Evolutionary conservation across 2,329 filamentous ascomycete species (phyloP), one percentile per base, ranked within the genome.

Genomic region (Dactylellina haptotyla): DNA sequence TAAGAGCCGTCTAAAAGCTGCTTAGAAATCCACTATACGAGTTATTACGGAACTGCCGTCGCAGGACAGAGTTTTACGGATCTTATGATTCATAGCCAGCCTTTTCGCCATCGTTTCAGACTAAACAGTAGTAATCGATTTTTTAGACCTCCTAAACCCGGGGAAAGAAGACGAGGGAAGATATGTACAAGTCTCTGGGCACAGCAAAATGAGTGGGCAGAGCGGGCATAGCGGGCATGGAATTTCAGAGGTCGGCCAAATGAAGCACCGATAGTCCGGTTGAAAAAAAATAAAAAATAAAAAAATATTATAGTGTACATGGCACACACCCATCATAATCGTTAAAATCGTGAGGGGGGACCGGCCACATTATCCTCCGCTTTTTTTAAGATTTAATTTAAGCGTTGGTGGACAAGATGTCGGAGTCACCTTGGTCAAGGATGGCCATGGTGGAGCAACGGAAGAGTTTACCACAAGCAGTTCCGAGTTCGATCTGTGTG

Each of bases 381-480:
- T 16, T 26, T 30, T 30, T 34, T 46, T 34, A 34, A 71, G n/a
- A n/a, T n/a, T n/a, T n/a, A n/a, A 77, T 75, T 84, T 89, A 90
- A 80, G 86, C 84, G 81, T 85, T 83, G 84, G 92, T 89, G 84
- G 86, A 89, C 80, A 99, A 88, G 84, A 99, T 99, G 84, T 99
- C 95, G 79, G 92, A 97, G 89, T 98, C 91, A 89, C 94, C 95
- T 82, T 93, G 93, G 84, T 99, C 95, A 79, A 98, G 86, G 82
- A 98, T 90, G 80, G 93, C 90, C 91, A 99, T 96, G 84, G 93
- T 97, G 79, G 92, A 94, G 89, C 92, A 96, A 80, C 93, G 89
- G 90, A 96, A 99, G 82, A 99, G 90, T 87, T 98, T 98, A 87
- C 95, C 95, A 86, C 93, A 97, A 79, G 93, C 93, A 82, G 93